A percentile compares a stretch with the other conserved stretches of the same genome.
These are phyloP conservation scores for Curvularia lunata DNA, from an alignment of 2,329 filamentous ascomycete species.

Conservation along the genomic window DNA sequence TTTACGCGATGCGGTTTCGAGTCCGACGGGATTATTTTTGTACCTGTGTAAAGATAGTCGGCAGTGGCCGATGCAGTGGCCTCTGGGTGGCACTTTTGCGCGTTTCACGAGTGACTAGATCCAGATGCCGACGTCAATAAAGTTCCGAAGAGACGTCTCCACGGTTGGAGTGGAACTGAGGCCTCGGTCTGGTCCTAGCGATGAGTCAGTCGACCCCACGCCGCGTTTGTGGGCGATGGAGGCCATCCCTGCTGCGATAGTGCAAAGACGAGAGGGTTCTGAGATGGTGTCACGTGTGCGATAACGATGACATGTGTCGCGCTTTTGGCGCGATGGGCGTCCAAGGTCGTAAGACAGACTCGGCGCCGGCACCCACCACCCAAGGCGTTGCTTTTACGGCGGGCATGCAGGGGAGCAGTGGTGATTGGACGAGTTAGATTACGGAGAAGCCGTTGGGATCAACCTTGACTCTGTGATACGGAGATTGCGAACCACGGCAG, in stretches of 20 bases:
- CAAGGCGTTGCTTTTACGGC: neutral
- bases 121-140: slow-evolving; percentile 13
- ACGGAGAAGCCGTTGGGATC: slow-evolving; percentile 11
- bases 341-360: slow-evolving; percentile 6
- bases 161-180: slow-evolving; percentile 6
- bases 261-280: neutral
- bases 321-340: slow-evolving; percentile 7
- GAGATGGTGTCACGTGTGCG: neutral
- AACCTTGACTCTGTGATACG: slow-evolving; percentile 28
- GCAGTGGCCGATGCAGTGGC: slow-evolving; percentile 18
- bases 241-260: neutral
- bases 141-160: slow-evolving; percentile 14
- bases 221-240: neutral
- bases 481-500: slow-evolving; percentile 25
- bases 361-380: neutral
- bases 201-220: neutral
- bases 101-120: slow-evolving; percentile 16
- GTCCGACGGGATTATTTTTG: slow-evolving; percentile 2
- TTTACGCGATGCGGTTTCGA: neutral
- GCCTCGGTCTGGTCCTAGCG: slow-evolving; percentile 4
- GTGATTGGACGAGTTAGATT: slow-evolving; percentile 23
- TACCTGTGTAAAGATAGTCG: neutral
- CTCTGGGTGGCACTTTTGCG: slow-evolving; percentile 12
- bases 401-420: slow-evolving; percentile 6
- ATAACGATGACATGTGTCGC: neutral